Conservation (phyloP, 2,329 filamentous ascomycete genomes). For the Alternaria ventricosa region DNA sequence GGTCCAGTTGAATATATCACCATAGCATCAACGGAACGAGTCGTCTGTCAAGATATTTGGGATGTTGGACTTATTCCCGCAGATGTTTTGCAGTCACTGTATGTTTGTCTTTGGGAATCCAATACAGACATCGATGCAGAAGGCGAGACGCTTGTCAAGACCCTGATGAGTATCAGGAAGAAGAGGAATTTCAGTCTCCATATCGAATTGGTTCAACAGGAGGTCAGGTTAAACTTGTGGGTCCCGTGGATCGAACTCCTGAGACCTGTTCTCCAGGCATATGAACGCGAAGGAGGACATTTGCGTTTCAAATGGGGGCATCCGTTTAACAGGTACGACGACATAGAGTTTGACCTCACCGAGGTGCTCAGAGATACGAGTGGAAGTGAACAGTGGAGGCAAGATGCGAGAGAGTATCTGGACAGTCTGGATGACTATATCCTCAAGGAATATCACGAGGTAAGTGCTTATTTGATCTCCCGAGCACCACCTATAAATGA, state of each 20-base stretch:
- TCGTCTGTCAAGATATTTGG: not conserved
- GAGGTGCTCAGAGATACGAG: not conserved
- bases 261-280: not conserved
- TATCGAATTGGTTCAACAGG: not conserved
- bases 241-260: not conserved
- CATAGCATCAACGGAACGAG: not conserved
- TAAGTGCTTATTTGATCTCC: not conserved
- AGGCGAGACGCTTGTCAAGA: not conserved
- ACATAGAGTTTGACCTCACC: not conserved
- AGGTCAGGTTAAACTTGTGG: not conserved
- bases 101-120: not conserved
- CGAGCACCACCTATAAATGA: not conserved
- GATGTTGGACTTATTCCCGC: not conserved
- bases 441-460: not conserved
- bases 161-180: not conserved
- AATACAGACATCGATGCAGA: too few relatives aligned
- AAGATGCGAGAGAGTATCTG: not conserved
- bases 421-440: not conserved
- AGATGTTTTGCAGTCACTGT: not conserved
- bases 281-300: not conserved
- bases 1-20: not conserved
- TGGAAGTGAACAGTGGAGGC: not conserved
- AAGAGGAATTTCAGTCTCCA: not conserved
- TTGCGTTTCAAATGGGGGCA: not conserved
- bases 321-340: not conserved